Conservation (phyloP, 495 filamentous ascomycete genomes). For the Talaromyces adpressus region DNA sequence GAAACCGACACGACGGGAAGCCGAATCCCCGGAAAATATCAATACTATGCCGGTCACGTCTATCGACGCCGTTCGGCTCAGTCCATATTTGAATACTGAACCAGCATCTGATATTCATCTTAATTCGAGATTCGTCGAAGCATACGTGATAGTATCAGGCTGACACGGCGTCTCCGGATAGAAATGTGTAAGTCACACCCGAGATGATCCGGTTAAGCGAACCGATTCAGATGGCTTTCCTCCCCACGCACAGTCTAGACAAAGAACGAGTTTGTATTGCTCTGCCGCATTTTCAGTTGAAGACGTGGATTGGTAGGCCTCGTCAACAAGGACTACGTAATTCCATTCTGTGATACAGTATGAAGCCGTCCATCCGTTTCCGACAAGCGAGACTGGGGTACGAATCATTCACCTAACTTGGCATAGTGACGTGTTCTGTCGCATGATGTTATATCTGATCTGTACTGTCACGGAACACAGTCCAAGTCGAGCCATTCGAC, state of each 20-base stretch:
- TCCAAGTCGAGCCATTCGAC: neutral
- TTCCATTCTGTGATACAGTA: neutral
- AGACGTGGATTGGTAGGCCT: neutral
- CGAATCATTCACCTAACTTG: neutral
- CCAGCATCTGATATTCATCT: neutral
- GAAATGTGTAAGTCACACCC: neutral
- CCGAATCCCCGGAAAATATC: neutral
- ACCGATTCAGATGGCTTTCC: neutral
- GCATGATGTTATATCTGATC: neutral
- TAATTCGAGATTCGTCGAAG: neutral
- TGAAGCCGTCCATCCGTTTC: neutral
- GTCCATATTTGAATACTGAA: neutral
- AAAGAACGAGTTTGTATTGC: neutral
- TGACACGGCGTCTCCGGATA: neutral
- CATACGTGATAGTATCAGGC: neutral
- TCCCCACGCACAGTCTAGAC: neutral
- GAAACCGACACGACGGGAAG: neutral
- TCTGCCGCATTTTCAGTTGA: neutral
- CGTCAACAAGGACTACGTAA: neutral
- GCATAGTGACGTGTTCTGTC: neutral
- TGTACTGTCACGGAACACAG: neutral
- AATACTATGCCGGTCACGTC: neutral
- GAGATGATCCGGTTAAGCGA: neutral
- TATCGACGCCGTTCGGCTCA: neutral
- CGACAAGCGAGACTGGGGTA: neutral